Evolutionary conservation across 1,139 yeast genomes (phyloP).

Genomic region (Pneumocystis murina): DNA sequence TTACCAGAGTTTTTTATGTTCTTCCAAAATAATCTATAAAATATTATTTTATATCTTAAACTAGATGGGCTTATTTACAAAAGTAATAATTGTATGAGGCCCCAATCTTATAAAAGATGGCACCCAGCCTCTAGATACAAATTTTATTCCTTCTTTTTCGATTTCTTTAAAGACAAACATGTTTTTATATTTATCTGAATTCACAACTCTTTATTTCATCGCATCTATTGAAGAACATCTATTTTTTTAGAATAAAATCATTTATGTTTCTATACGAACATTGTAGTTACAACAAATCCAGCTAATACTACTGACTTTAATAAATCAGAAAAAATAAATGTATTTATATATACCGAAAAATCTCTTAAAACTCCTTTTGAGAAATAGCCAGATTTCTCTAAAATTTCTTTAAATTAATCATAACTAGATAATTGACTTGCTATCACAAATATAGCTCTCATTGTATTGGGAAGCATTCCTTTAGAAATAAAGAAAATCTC

Average conservation of each 20-base stretch:
- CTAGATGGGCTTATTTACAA: conserved; percentile 57
- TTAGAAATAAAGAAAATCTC: conserved; percentile 48
- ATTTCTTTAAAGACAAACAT: conserved; percentile 49
- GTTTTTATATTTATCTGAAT: conserved; percentile 26
- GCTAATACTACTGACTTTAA: conserved; percentile 30
- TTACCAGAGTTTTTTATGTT: background rate
- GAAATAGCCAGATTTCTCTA: conserved; percentile 37
- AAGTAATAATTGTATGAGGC: conserved; percentile 78
- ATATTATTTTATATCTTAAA: conserved; percentile 45
- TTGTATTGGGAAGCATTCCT: conserved; percentile 63
- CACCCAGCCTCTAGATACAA: conserved; percentile 54
- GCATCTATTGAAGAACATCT: conserved; percentile 81
- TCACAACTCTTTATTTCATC: conserved; percentile 77
- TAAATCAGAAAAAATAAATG: background rate
- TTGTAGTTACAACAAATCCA: conserved; percentile 77
- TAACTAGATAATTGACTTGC: conserved; percentile 84
- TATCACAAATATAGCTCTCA: conserved; percentile 76
- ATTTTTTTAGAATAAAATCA: background rate
- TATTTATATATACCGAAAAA: conserved; percentile 47
- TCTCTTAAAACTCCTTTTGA: conserved; percentile 56
- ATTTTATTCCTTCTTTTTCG: conserved; percentile 31
- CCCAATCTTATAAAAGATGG: conserved; percentile 79
- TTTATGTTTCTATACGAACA: conserved; percentile 18
- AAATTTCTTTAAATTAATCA: conserved; percentile 57
- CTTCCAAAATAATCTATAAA: conserved; percentile 21